Conservation (phyloP, 371 early-diverging fungal species). For the Nematocida sp. region DNA sequence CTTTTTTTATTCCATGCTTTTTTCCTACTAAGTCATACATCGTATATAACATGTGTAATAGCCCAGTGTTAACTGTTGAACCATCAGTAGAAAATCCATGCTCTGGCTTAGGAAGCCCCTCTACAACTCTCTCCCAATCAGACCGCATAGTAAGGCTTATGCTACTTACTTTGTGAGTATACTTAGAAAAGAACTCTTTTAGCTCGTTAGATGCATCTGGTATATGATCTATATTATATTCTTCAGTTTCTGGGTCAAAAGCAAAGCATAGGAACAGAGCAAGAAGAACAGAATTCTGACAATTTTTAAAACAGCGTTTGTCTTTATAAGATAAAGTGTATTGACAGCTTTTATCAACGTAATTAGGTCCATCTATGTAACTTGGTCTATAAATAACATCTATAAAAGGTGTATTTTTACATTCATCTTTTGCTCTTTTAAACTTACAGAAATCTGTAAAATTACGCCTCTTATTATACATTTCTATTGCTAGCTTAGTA, state of each 20-base stretch:
- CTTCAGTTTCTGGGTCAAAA: neutral
- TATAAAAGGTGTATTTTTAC: no score
- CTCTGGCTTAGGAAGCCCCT: neutral
- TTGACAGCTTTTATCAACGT: no score
- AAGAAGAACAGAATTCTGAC: neutral
- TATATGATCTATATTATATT: neutral
- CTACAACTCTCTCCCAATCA: neutral
- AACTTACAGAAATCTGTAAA: no score
- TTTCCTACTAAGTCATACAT: neutral
- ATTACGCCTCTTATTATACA: no score
- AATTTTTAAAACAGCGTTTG: no score
- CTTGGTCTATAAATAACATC: no score
- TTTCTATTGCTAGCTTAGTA: no score
- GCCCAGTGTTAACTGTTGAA: neutral
- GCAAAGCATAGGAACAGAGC: neutral
- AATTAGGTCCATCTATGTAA: no score
- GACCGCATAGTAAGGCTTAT: neutral
- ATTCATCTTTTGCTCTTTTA: no score
- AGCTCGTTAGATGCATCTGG: neutral
- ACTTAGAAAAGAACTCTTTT: neutral
- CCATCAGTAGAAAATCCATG: neutral
- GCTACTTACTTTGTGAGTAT: neutral
- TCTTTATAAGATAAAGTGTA: no score
- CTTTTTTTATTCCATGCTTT: no score
- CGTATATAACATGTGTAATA: neutral